Conservation (phyloP, 1,284 basidiomycete species). For the Austropuccinia psidii region DNA sequence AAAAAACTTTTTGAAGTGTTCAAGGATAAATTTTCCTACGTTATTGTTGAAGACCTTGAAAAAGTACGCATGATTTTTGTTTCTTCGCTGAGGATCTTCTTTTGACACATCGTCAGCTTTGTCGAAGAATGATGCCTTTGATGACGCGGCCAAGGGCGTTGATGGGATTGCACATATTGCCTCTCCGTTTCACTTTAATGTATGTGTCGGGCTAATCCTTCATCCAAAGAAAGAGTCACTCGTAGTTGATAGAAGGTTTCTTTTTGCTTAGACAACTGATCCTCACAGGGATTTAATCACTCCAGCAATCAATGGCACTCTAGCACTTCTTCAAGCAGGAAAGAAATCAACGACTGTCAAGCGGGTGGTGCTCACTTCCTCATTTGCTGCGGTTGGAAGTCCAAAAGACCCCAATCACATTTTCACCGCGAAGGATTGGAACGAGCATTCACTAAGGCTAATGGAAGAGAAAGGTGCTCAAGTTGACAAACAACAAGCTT, state of each 20-base stretch:
- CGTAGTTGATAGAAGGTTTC: background rate
- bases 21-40: background rate
- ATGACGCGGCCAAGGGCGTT: conserved; percentile 49
- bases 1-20: background rate
- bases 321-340: conserved; percentile 47
- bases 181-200: conserved; percentile 23
- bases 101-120: too few relatives aligned
- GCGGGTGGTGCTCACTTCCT: conserved; percentile 51
- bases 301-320: conserved; percentile 52
- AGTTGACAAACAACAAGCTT: background rate
- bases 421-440: background rate
- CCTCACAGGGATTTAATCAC: conserved; percentile 48
- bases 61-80: background rate
- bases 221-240: background rate
- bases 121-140: too few relatives aligned
- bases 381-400: conserved; percentile 47
- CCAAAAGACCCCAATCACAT: background rate
- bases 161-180: conserved; percentile 44
- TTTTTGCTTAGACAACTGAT: conserved; percentile 38
- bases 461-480: background rate
- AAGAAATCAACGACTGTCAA: conserved; percentile 46
- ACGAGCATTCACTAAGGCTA: background rate
- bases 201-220: background rate
- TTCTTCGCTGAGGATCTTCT: too few relatives aligned
- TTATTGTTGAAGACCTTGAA: background rate